Base-by-base conservation (phyloP, 768 basidiomycete species). In the Wakefieldia striispora region DNA sequence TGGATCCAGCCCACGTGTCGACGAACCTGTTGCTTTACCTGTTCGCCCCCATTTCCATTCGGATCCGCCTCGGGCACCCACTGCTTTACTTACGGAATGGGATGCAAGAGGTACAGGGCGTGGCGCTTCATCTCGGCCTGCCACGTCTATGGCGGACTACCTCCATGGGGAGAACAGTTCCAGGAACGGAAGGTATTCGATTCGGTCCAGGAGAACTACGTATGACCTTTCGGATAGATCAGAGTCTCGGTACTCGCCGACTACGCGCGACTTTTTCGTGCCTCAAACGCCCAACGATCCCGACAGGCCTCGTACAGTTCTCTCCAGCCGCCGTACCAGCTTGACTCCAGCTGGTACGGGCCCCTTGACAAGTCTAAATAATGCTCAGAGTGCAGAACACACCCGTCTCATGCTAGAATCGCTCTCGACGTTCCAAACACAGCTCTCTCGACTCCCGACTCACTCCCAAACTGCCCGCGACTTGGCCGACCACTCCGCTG, bases 391-490 rank as follows among this genome's bases (percentile, higher is more conserved):
- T 33, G 63, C 72, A 4, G 87, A 91, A 55, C 90, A 91, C 57
- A 73, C 80, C 1, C 72, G 77, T n/a, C 67, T 92, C 39, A 82
- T 91, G 78, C 57, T 82, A 19, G 88, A 91, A 36, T 78, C 83
- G 16, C 68, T 91, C 13, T 63, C 70, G 4, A 80, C 86, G 74
- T 89, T 92, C 55, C 87, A 91, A 62, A 69, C 75, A 3, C 78
- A 86, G 21, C 68, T 91, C 2, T 67, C 75, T 19, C 82, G 84
- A 41, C 64, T 85, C 12, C 77, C 82, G 1, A 66, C 67, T 8
- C 72, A 71, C 66, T 70, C 75, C 7, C 59, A 67, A 35, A 71
- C 72, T 5, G 67, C 76, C 16, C 71, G 72, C 0, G 87, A 88
- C 33, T 67, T 90, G 35, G 71, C 80, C 43, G 73, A 79, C 47